Evolutionary conservation across 192 early-diverging fungal species (phyloP).

Genomic region (Linderina pennispora): DNA sequence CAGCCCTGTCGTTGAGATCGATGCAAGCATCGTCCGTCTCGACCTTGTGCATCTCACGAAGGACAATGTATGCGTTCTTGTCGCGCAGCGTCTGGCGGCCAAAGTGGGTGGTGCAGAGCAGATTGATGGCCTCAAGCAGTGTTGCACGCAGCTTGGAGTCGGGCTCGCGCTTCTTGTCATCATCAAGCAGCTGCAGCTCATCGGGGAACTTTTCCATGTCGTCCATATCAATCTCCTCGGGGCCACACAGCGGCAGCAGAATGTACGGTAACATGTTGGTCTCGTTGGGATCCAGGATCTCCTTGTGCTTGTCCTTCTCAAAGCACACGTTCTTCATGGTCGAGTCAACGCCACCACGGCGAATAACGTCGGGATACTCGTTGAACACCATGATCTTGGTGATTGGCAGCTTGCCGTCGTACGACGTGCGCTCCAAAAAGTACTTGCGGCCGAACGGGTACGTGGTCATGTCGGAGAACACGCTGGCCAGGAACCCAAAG

Average conservation of each 20-base stretch:
- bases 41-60: slow-evolving; percentile 73
- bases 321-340: slow-evolving; percentile 90
- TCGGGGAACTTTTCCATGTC: slow-evolving; percentile 92
- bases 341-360: slow-evolving; percentile 83
- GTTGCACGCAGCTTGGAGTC: slow-evolving; percentile 66
- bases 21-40: slow-evolving; percentile 68
- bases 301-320: slow-evolving; percentile 60
- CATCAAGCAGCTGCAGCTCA: slow-evolving; percentile 80
- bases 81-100: slow-evolving; percentile 77
- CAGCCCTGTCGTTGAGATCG: slow-evolving; percentile 69
- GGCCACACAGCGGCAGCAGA: slow-evolving; percentile 80
- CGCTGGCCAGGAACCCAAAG: slow-evolving; percentile 82
- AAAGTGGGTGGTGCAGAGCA: slow-evolving; percentile 66
- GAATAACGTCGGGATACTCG: slow-evolving; percentile 75
- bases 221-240: slow-evolving; percentile 87
- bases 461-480: slow-evolving; percentile 86
- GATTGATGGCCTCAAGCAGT: slow-evolving; percentile 74
- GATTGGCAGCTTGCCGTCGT: slow-evolving; percentile 66
- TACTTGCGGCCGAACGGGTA: slow-evolving; percentile 59
- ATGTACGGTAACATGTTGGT: slow-evolving; percentile 84
- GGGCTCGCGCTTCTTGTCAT: slow-evolving; percentile 77
- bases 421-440: slow-evolving; percentile 58
- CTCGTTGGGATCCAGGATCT: slow-evolving; percentile 60
- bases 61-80: slow-evolving; percentile 79
- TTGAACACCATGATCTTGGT: slow-evolving; percentile 82